Base-by-base conservation (phyloP, 2,329 filamentous ascomycete genomes). In the Sporothrix protearum region DNA sequence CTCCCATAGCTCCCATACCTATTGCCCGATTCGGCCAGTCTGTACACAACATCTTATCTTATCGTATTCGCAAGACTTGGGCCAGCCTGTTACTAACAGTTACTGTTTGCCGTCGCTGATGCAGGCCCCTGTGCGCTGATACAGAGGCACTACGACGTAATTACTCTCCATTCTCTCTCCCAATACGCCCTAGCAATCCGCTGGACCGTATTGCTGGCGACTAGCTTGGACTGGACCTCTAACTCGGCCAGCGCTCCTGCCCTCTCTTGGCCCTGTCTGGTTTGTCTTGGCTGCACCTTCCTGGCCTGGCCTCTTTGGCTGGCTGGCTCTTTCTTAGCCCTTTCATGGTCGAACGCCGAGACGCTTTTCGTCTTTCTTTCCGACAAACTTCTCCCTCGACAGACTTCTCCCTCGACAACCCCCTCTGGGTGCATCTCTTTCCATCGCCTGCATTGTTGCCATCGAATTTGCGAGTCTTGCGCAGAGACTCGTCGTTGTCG, bases 21-120 rank as follows among this genome's bases (percentile, higher is more conserved):
- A 42, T 49, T 63, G 28, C 71, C 57, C 4, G 30, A 71, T n/a
- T 16, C 2, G 63, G 69, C 53, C 71, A 70, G 73, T 68, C 59
- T 49, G 53, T 68, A 73, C 71, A 71, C 70, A 73, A 63, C 36
- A 30, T 70, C 59, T 66, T 73, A 74, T 74, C 73, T 73, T 68
- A 74, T 74, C 71, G 53, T 16, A 22, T 28, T 45, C 36, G 30
- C 16, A 14, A 33, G 25, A 1, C 25, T 70, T 12, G 57, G 22
- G 69, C 69, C 55, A 70, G 55, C 69, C 39, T 45, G 14, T 10
- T 49, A 12, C 22, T 55, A 28, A 22, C 33, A 4, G 33, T 36
- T 36, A 55, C 57, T 64, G 33, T 51, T 51, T 28, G 39, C 39
- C 12, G 42, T 47, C 42, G 59, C 36, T 63, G 22, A 28, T 45